Base-by-base conservation (phyloP, 352 stramenopile species). In the Pythium periplocum region DNA sequence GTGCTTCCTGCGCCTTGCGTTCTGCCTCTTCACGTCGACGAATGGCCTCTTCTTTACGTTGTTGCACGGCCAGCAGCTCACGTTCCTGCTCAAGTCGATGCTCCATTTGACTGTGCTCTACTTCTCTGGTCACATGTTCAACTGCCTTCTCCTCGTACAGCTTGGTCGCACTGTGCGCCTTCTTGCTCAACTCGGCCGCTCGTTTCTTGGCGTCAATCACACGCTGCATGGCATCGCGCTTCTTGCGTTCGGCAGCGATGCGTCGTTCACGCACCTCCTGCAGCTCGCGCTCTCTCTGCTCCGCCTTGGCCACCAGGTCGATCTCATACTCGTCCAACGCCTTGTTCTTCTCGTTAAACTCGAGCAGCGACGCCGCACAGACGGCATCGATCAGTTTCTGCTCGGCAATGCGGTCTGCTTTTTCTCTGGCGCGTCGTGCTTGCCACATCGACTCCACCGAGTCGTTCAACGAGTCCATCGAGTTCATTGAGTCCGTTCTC, bases 371-470 rank as follows among this genome's bases (percentile, higher is more conserved):
- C 17, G 78, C 81, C 57, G 85, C 80, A 48, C 79, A 83, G 32
- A 93, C 83, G 0, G 83, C 83, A 30, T 90, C 77, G 8, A 93
- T 65, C 8, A 93, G 64, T 54, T 91, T 89, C 51, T 79, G 71
- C 17, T 93, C 80, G 3, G 74, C 73, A 34, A 83, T 58, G 33
- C 74, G 62, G 46, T 90, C 72, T 1, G 78, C 75, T 30, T 77
- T 68, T 52, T 83, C 63, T 2, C 78, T 66, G 1, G 60, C 62
- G 11, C 68, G 74, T 26, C 80, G 77, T 10, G 75, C 78, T 45
- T 84, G 75, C 75, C 75, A 89, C 75, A 86, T 86, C 3, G 59
- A 66, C 12, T 85, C 71, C 2, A 81, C 69, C 2, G 74, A 66
- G 2, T 56, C 51, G 48, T 76, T 67, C 32, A 79, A 55, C 36